Evolutionary conservation across 2,329 filamentous ascomycete species (phyloP), one percentile per base, ranked within the genome.

Genomic region (Proliferodiscus dingleyae): DNA sequence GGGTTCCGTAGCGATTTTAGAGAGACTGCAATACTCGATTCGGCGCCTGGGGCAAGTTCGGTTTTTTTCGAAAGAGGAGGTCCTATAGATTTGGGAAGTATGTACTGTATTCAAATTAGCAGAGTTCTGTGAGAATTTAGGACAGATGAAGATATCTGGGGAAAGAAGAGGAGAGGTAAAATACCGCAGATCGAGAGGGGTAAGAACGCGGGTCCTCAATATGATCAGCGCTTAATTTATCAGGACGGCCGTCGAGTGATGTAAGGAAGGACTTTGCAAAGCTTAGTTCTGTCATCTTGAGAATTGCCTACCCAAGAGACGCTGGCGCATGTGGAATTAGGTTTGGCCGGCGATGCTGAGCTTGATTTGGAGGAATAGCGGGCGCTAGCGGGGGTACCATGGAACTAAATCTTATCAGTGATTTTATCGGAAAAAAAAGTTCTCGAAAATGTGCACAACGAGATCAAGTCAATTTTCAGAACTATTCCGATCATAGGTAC

Each of bases 211-310:
- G 81, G 63, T 96, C 88, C 68, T 91, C 87, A 66, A 94, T 83
- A 80, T 96, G 86, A 66, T 97, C 89, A 54, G 87, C 74, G n/a
- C 85, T 81, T 53, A 97, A 78, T 72, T 90, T 94, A 59, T 82
- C 67, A 6, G 89, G 85, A 40, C 84, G 82, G 50, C 81, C 78
- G 68, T 95, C 89, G 52, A 97, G 79, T 18, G 81, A 78, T 42
- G 82, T 73, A 57, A 98, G 81, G 68, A 95, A 96, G 24, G 80
- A 75, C 68, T 86, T 89, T 58, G 89, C 85, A 66, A 96, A 97
- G 41, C 81, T 72, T 50, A 90, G 69, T 75, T 96, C 90, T n/a
- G 85, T 76, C 85, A 90, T 90, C 55, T 59, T 73, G 56, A 6
- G 26, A 41, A 18, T 11, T 36, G 13, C 36, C 7, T 32, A 2